These are phyloP conservation scores for Hyaloscypha hepaticicola DNA, from an alignment of 495 filamentous ascomycete species.

Conservation along the genomic window DNA sequence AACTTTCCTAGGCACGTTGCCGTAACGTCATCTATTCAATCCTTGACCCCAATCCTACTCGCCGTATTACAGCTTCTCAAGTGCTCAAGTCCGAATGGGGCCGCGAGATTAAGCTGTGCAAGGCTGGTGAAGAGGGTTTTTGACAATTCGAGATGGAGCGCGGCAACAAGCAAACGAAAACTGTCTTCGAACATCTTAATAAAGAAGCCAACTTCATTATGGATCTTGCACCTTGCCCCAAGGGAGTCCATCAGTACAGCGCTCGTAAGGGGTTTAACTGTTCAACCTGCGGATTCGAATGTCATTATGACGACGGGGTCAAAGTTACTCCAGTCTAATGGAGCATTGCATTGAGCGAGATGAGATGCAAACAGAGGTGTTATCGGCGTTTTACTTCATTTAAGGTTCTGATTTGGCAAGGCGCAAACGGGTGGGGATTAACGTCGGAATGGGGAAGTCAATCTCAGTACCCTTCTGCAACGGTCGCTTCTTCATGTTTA, in stretches of 20 bases:
- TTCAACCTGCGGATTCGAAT: constrained; percentile 14
- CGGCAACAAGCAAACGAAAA: constrained; percentile 13
- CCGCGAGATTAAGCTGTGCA: constrained; percentile 92
- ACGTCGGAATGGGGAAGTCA: constrained; percentile 16
- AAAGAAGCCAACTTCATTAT: constrained; percentile 19
- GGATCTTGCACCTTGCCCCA: constrained; percentile 2
- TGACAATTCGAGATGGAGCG: constrained; percentile 34
- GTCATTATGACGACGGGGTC: neutral
- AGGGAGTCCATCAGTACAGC: constrained; percentile 4
- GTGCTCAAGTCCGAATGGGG: constrained; percentile 98
- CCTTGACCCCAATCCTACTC: constrained; percentile 87
- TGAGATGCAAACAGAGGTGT: constrained; percentile 9
- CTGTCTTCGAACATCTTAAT: constrained; percentile 5
- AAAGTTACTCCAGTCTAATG: neutral
- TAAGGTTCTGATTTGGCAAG: constrained; percentile 7
- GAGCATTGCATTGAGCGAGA: neutral
- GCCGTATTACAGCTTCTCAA: constrained; percentile 93
- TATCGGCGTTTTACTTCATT: constrained; percentile 8
- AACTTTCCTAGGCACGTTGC: constrained; percentile 73
- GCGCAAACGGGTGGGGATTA: neutral
- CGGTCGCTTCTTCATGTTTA: neutral
- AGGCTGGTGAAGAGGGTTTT: constrained; percentile 87
- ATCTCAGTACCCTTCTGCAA: constrained; percentile 21
- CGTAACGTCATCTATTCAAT: constrained; percentile 99
- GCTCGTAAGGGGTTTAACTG: constrained; percentile 8